A percentile compares a stretch with the other conserved stretches of the same genome.
These are phyloP conservation scores for Theobroma cacao DNA, from an alignment of 345 rosid species.

Conservation along the genomic window DNA sequence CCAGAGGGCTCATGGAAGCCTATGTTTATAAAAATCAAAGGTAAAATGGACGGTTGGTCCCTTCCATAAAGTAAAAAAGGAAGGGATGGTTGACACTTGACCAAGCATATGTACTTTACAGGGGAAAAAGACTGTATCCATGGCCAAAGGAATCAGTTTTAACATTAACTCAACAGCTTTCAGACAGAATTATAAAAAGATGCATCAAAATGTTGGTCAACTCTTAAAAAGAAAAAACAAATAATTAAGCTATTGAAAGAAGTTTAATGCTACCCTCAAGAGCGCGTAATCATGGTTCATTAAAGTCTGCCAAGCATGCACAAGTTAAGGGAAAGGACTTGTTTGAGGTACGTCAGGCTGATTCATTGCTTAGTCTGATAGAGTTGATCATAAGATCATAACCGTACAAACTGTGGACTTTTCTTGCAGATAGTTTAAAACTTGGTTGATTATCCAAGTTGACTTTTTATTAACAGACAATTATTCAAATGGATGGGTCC, in stretches of 20 bases:
- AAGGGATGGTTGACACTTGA: not conserved
- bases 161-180: not conserved
- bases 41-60: not conserved
- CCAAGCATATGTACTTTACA: not conserved
- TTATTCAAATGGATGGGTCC: not conserved
- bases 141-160: not conserved
- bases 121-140: not conserved
- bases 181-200: conserved; percentile 1
- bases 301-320: conserved; percentile 13
- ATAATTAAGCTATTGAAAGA: not conserved
- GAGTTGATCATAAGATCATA: not conserved
- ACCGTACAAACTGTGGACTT: not conserved
- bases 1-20: not conserved
- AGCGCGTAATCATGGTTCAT: conserved; percentile 10
- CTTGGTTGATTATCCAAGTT: not conserved
- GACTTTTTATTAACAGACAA: not conserved
- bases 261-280: not conserved
- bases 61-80: not conserved
- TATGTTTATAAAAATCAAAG: not conserved
- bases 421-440: not conserved
- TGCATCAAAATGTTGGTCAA: conserved; percentile 5
- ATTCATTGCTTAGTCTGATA: not conserved
- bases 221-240: not conserved
- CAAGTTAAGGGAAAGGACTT: not conserved
- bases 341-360: not conserved